Base-by-base conservation (phyloP, 2,329 filamentous ascomycete genomes). In the Aspergillus versicolor region DNA sequence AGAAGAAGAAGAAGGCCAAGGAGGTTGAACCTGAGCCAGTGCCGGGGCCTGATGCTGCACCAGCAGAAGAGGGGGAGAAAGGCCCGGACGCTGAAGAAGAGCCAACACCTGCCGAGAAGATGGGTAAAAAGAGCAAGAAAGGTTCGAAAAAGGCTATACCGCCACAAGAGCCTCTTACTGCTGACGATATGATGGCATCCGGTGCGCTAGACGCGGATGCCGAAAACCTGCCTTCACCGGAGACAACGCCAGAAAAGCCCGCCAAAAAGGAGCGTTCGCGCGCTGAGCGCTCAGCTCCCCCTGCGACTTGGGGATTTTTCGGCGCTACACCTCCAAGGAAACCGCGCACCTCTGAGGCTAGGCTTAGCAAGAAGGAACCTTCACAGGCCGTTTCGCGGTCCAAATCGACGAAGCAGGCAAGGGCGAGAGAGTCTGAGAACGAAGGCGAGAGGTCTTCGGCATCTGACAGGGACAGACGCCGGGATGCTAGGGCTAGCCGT, bases 261-360 rank as follows among this genome's bases (percentile, higher is more conserved):
- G 81, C 81, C 3, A 90, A 86, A 75, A 95, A 89, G 70, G 90
- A 95, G 61, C 88, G 91, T 13, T 78, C 88, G 27, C 91, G 88
- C 68, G 84, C 92, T 61, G 89, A 86, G 64, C 89, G 90, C 57
- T 87, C 89, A 38, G 82, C 84, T 57, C 81, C 81, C 37, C 75
- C 75, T n/a, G 80, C 84, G 12, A 86, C 88, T 30, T 94, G 91
- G 91, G 88, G 87, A 37, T 85, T 86, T 71, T 93, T 89, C 89
- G 84, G 83, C 17, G 82, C 85, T 15, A 78, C 82, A 3, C 75
- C 80, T 19, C 68, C 77, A 4, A 79, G 75, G 62, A 81, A 79
- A 63, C 69, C 79, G 21, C 64, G 69, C 60, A 81, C 82, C 62
- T 87, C 82, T 65, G 82, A 84, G 52, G 67, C 70, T 12, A 73